phyloP scores from a whole-genome alignment of 495 filamentous ascomycete genomes.

The Aspergillus leporis region DNA sequence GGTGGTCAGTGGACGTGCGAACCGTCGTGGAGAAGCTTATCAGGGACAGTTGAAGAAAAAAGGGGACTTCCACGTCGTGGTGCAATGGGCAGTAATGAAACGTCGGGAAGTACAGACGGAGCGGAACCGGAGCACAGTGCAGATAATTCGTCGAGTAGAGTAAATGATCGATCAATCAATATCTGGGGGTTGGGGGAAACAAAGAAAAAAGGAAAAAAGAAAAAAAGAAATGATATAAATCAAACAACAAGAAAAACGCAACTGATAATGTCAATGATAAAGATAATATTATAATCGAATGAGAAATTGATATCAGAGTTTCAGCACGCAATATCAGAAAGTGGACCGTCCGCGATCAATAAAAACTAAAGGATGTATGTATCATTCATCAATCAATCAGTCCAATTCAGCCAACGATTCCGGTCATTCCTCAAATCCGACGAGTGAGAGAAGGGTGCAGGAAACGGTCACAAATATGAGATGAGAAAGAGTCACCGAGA shows the following conservation, averaged over 20 bases:
- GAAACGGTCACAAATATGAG: background rate
- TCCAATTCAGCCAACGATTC: background rate
- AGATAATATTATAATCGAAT: slow-evolving; percentile 2
- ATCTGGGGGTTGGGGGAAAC: background rate
- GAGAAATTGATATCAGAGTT: slow-evolving; percentile 4
- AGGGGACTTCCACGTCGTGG: background rate
- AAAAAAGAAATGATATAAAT: background rate
- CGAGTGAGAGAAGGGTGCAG: slow-evolving; percentile 13
- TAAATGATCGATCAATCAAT: background rate
- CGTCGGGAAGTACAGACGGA: background rate
- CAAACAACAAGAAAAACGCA: background rate
- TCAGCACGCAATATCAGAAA: background rate
- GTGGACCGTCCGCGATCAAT: background rate
- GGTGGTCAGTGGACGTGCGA: slow-evolving; percentile 19
- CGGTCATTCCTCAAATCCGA: background rate
- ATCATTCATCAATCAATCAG: background rate
- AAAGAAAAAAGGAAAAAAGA: background rate
- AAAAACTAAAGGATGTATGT: background rate
- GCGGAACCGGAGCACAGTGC: background rate
- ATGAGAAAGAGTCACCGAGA: too few species aligned
- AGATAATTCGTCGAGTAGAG: background rate
- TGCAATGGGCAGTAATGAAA: slow-evolving; percentile 1
- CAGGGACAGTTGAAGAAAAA: slow-evolving; percentile 8
- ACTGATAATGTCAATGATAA: slow-evolving; percentile 6
- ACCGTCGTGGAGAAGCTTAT: slow-evolving; percentile 31